A percentile compares a stretch with the other conserved stretches of the same genome.
phyloP scores from a whole-genome alignment of 192 early-diverging fungal species.

The Gonapodya sp. region DNA sequence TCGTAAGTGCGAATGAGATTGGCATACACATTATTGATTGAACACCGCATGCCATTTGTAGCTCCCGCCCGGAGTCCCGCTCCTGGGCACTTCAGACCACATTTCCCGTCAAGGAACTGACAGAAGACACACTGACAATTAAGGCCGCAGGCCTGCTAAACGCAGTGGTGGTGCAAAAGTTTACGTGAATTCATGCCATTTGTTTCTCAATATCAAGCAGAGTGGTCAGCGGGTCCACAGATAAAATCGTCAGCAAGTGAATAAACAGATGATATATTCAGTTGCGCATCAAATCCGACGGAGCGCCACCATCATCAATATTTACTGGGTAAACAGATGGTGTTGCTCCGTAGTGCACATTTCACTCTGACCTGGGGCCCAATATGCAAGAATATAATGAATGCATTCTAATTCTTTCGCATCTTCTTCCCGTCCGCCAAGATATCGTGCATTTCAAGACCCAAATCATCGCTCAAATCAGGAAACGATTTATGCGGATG shows the following conservation, averaged over 20 bases:
- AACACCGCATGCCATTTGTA: no score
- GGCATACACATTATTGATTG: no score
- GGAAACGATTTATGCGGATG: neutral
- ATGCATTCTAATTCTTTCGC: no score
- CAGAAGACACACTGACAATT: constrained; percentile 57
- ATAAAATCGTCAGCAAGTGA: no score
- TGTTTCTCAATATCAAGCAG: no score
- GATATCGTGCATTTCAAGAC: neutral
- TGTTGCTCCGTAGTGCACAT: neutral
- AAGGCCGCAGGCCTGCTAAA: constrained; percentile 79
- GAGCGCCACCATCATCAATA: no score
- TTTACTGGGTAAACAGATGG: neutral
- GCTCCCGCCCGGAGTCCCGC: constrained; percentile 45
- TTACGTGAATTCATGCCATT: constrained; percentile 18
- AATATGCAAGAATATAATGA: neutral
- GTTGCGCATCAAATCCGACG: no score
- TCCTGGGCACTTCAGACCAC: constrained; percentile 68
- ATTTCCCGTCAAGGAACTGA: constrained; percentile 78
- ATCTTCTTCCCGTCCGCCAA: neutral
- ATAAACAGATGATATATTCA: no score
- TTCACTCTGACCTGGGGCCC: neutral
- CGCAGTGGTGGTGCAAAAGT: constrained; percentile 69
- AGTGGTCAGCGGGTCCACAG: no score
- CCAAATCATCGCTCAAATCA: neutral
- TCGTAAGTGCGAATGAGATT: constrained; percentile 40